Conservation (phyloP, 495 filamentous ascomycete genomes). For the Copromyces sp. region DNA sequence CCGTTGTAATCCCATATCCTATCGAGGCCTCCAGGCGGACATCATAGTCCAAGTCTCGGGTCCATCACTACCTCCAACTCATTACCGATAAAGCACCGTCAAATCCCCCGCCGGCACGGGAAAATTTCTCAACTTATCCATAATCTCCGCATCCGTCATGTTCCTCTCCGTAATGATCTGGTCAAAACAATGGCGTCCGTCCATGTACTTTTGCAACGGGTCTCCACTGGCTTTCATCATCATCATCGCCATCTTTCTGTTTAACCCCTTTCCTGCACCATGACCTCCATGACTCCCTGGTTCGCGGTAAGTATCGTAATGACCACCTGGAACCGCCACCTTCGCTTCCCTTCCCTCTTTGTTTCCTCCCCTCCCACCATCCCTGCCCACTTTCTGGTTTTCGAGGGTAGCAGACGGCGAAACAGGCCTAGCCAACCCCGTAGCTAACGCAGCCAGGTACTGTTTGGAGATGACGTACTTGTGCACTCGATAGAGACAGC, state of each 20-base stretch:
- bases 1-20: too few species aligned
- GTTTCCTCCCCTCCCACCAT: background rate
- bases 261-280: background rate
- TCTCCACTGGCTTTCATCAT: constrained; percentile 20
- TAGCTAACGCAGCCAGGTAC: constrained; percentile 33
- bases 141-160: constrained; percentile 48
- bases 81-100: constrained; percentile 39
- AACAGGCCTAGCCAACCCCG: constrained; percentile 23
- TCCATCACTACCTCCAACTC: background rate
- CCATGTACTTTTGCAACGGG: constrained; percentile 55
- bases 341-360: background rate
- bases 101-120: constrained; percentile 35
- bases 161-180: constrained; percentile 77
- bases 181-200: constrained; percentile 78
- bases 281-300: background rate
- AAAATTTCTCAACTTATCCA: constrained; percentile 36
- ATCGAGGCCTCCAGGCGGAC: too few species aligned
- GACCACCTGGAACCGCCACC: background rate
- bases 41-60: background rate
- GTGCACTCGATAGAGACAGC: constrained; percentile 87
- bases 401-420: background rate
- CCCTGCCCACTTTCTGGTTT: background rate
- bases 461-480: constrained; percentile 68
- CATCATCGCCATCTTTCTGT: background rate
- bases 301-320: background rate